Evolutionary conservation across 306 rosid genomes (phyloP).

Genomic region (Pterocarpus santalinus): DNA sequence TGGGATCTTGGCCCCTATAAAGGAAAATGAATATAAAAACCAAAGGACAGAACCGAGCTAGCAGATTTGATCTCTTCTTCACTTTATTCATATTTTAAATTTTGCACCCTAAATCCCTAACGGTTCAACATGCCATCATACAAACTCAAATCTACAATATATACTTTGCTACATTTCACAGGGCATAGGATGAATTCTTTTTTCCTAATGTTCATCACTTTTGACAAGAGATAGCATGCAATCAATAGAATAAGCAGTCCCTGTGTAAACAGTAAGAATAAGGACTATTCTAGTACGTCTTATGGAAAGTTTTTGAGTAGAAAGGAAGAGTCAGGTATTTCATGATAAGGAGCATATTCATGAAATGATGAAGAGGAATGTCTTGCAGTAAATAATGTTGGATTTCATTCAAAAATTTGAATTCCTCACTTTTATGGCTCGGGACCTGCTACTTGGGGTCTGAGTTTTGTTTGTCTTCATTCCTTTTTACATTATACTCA

Average conservation of each 20-base stretch:
- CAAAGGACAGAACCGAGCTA: neutral
- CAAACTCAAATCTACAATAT: constrained; percentile 33
- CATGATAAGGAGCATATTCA: constrained; percentile 6
- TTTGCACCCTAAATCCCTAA: constrained; percentile 13
- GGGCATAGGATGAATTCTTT: neutral
- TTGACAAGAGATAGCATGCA: neutral
- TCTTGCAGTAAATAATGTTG: neutral
- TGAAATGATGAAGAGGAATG: neutral
- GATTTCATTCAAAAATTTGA: neutral
- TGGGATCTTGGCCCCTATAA: neutral
- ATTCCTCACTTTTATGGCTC: neutral
- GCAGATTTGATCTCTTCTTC: constrained; percentile 4
- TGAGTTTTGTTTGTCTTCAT: neutral
- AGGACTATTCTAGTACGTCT: constrained; percentile 14
- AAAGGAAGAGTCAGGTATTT: constrained; percentile 9
- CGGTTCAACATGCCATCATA: constrained; percentile 1
- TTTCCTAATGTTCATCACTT: neutral
- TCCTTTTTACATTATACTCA: neutral
- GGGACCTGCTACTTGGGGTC: neutral
- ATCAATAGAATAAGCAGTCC: neutral
- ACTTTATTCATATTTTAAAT: neutral
- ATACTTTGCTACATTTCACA: neutral
- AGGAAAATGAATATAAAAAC: constrained; percentile 13
- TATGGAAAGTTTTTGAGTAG: neutral
- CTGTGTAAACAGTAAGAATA: neutral